A percentile compares a stretch with the other conserved stretches of the same genome.
Conservation (phyloP, 2,329 filamentous ascomycete species). For the Lecanoromycetidae sp. region DNA sequence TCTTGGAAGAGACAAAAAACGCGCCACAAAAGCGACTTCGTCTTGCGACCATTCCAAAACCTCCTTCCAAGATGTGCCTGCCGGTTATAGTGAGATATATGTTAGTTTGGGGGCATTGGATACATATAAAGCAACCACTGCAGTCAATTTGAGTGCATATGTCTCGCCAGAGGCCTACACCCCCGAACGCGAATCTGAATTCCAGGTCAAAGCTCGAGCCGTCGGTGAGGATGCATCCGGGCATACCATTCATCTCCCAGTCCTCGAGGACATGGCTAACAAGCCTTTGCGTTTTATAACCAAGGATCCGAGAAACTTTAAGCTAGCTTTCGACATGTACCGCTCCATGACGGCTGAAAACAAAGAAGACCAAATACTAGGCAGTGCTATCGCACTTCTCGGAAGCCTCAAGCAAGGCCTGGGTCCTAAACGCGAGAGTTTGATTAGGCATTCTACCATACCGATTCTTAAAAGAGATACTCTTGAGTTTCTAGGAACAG, state of each 20-base stretch:
- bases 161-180: not conserved
- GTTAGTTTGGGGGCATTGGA: constrained; percentile 19
- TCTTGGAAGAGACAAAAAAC: not conserved
- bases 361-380: constrained; percentile 17
- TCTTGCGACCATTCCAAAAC: not conserved
- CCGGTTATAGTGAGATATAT: constrained; percentile 11
- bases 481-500: constrained; percentile 23
- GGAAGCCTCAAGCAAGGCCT: constrained; percentile 20
- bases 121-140: constrained; percentile 8
- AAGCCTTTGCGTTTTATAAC: constrained; percentile 21
- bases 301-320: constrained; percentile 5
- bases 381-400: constrained; percentile 24
- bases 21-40: not conserved
- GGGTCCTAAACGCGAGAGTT: constrained; percentile 24
- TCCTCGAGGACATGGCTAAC: constrained; percentile 21
- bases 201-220: constrained; percentile 13
- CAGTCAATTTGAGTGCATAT: constrained; percentile 11
- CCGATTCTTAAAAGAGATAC: constrained; percentile 25
- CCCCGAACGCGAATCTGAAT: constrained; percentile 1
- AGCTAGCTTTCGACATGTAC: constrained; percentile 21
- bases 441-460: constrained; percentile 26
- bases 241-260: constrained; percentile 19
- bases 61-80: not conserved
- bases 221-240: not conserved
- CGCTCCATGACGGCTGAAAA: not conserved